A percentile compares a stretch with the other conserved stretches of the same genome.
These are phyloP conservation scores for Medakamo hakoo DNA, from an alignment of 139 green algal species.

Conservation along the genomic window DNA sequence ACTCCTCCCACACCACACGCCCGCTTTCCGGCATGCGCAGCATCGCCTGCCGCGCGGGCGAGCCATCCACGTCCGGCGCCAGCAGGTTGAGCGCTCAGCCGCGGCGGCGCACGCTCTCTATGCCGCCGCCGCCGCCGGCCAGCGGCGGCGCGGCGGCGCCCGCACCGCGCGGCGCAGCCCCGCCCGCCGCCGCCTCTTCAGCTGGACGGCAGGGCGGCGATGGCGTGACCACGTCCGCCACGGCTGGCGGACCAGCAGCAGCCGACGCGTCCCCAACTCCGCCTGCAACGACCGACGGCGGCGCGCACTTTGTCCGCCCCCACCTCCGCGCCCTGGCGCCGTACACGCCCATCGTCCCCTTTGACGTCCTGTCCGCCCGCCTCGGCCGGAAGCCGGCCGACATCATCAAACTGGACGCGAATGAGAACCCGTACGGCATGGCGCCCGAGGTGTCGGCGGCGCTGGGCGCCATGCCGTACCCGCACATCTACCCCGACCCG, in stretches of 20 bases:
- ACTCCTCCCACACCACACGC: too few relatives aligned
- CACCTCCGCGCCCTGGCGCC: conserved; percentile 78
- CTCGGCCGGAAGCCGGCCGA: conserved; percentile 65
- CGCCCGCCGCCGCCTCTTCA: not conserved
- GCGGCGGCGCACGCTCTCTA: too few relatives aligned
- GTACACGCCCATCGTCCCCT: conserved; percentile 97
- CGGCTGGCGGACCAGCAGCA: too few relatives aligned
- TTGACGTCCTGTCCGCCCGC: conserved; percentile 71
- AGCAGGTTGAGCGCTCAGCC: too few relatives aligned
- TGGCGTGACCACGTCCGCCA: too few relatives aligned
- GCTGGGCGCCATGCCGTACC: conserved; percentile 73
- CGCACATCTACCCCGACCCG: conserved; percentile 97
- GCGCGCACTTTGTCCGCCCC: conserved; percentile 53
- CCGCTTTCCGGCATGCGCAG: too few relatives aligned
- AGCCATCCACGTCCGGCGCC: too few relatives aligned
- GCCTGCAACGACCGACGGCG: not conserved
- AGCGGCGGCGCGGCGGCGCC: not conserved
- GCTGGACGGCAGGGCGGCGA: too few relatives aligned
- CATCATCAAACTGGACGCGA: conserved; percentile 98
- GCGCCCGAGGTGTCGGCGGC: conserved; percentile 82
- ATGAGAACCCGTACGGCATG: conserved; percentile 98
- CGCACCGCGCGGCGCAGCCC: not conserved
- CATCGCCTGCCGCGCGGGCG: too few relatives aligned
- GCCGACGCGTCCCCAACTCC: not conserved
- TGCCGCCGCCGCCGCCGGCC: not conserved